Evolutionary conservation across 2,329 filamentous ascomycete species (phyloP).

Genomic region (Diatrype stigma): DNA sequence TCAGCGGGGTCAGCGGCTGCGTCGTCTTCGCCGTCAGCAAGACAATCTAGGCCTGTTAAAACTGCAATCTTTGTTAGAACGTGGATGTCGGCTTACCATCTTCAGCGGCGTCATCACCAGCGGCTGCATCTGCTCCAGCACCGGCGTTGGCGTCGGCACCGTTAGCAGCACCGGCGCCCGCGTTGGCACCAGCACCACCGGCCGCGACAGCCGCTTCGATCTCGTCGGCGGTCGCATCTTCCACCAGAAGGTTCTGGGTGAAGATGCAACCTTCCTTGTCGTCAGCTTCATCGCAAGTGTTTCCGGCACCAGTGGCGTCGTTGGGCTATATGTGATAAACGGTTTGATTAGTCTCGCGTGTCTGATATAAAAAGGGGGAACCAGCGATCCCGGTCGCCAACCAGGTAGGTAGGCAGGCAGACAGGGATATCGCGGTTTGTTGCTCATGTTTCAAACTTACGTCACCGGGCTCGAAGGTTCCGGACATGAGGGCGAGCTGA

Average conservation of each 20-base stretch:
- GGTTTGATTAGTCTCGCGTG: no score
- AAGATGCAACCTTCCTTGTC: slow-evolving; percentile 55
- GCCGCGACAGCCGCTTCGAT: slow-evolving; percentile 46
- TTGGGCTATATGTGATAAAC: slow-evolving; percentile 9
- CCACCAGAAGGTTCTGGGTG: slow-evolving; percentile 48
- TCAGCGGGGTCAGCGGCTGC: slow-evolving; percentile 8
- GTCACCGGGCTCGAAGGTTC: slow-evolving; percentile 59
- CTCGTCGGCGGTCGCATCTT: slow-evolving; percentile 50
- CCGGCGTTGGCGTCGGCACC: slow-evolving; percentile 13
- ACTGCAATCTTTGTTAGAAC: no score
- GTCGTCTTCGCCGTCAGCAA: neutral
- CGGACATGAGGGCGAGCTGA: slow-evolving; percentile 53
- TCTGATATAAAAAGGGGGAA: no score
- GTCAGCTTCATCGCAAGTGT: slow-evolving; percentile 47
- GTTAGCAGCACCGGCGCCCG: slow-evolving; percentile 3
- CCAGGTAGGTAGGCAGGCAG: no score
- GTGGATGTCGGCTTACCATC: neutral
- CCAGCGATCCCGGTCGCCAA: no score
- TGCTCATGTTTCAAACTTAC: slow-evolving; percentile 32
- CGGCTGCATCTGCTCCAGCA: neutral
- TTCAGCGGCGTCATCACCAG: slow-evolving; percentile 4
- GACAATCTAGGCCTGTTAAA: neutral
- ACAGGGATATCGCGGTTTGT: slow-evolving; percentile 11
- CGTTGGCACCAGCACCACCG: slow-evolving; percentile 15
- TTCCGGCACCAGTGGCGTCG: slow-evolving; percentile 41